These are phyloP conservation scores for Lathyrus aphaca DNA, from an alignment of 306 rosid genomes.

Conservation along the genomic window DNA sequence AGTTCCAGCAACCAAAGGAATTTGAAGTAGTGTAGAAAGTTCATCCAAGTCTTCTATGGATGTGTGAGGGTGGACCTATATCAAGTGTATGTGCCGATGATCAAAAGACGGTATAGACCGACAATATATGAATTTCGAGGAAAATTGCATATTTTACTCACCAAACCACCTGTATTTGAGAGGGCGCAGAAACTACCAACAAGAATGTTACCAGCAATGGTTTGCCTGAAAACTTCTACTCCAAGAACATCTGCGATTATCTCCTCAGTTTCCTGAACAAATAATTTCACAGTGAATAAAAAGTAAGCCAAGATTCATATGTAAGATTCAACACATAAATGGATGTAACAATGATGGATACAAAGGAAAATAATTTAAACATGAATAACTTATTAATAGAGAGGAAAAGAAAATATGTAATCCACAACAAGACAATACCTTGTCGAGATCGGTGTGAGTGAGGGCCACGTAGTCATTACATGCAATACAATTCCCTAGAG, in stretches of 20 bases:
- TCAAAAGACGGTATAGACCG: background rate
- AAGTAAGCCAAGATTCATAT: conserved; percentile 8
- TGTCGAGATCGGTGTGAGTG: conserved; percentile 92
- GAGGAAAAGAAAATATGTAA: background rate
- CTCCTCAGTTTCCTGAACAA: conserved; percentile 86
- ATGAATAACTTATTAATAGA: background rate
- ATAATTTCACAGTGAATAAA: conserved; percentile 30
- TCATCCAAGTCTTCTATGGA: conserved; percentile 91
- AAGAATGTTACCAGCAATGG: conserved; percentile 86
- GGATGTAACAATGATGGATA: background rate
- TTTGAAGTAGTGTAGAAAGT: conserved; percentile 93
- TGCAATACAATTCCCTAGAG: conserved; percentile 90
- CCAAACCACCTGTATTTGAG: conserved; percentile 94
- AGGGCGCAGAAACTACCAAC: conserved; percentile 91
- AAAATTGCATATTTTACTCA: conserved; percentile 39
- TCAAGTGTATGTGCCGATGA: conserved; percentile 20
- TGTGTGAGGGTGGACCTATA: conserved; percentile 94
- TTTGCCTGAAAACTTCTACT: conserved; percentile 95
- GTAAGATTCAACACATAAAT: conserved; percentile 12
- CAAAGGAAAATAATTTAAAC: background rate
- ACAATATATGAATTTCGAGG: background rate
- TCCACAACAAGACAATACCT: conserved; percentile 47
- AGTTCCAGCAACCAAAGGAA: conserved; percentile 88
- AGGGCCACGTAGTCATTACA: conserved; percentile 98
- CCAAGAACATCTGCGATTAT: conserved; percentile 93